A percentile compares a stretch with the other conserved stretches of the same genome.
phyloP scores from a whole-genome alignment of 495 filamentous ascomycete genomes.

The Lasiosphaeria hispida region DNA sequence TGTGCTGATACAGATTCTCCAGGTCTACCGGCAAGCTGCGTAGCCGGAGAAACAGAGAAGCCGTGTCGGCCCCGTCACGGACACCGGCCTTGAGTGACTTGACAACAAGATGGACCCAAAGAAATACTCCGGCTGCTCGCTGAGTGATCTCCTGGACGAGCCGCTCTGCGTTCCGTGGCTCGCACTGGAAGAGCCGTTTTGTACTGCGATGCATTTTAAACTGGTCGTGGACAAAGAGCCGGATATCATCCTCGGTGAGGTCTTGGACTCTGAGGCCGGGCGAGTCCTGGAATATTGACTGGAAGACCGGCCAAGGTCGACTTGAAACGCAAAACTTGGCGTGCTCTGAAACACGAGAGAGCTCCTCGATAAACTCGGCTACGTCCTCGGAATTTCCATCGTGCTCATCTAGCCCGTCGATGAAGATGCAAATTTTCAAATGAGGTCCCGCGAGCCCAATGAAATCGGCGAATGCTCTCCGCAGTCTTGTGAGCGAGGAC shows the following conservation, averaged over 20 bases:
- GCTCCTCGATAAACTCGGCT: neutral
- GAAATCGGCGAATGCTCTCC: neutral
- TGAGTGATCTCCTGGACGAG: neutral
- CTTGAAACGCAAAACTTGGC: conserved; percentile 13
- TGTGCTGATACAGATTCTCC: too few species aligned
- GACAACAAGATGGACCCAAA: conserved; percentile 12
- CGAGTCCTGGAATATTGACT: neutral
- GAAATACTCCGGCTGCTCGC: conserved; percentile 13
- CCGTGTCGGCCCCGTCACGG: too few species aligned
- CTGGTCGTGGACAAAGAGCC: neutral
- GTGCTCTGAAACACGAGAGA: neutral
- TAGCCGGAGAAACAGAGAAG: too few species aligned
- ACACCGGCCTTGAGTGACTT: too few species aligned
- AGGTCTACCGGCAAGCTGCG: too few species aligned
- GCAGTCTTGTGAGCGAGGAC: too few species aligned
- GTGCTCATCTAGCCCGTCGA: conserved; percentile 19
- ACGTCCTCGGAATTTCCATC: conserved; percentile 1
- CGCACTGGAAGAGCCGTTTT: neutral
- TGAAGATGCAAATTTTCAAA: conserved; percentile 4
- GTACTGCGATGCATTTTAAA: neutral
- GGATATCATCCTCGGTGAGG: conserved; percentile 11
- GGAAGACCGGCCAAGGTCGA: conserved; percentile 14
- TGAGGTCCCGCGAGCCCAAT: neutral
- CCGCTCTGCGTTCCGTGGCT: neutral
- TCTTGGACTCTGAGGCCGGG: conserved; percentile 3